phyloP scores from a whole-genome alignment of 2,329 filamentous ascomycete genomes.

The Colletotrichum filicis region DNA sequence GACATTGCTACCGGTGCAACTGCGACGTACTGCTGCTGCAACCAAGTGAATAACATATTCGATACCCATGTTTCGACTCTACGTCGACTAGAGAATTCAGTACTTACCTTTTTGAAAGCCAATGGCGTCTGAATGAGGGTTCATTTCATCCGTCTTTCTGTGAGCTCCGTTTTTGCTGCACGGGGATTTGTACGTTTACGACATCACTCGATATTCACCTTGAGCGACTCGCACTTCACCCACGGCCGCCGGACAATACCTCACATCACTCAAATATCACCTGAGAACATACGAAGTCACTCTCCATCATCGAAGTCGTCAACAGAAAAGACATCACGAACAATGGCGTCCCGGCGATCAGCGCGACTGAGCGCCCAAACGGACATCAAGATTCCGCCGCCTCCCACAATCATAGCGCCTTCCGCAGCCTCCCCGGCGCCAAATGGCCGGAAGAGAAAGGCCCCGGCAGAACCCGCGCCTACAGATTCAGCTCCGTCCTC shows the following conservation, averaged over 20 bases:
- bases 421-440: conserved; percentile 14
- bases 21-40: not conserved
- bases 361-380: conserved; percentile 52
- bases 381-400: conserved; percentile 32
- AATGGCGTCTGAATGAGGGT: conserved; percentile 12
- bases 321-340: not conserved
- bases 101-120: not conserved
- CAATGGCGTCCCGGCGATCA: conserved; percentile 47
- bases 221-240: not conserved
- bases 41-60: not conserved
- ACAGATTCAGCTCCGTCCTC: conserved; percentile 36
- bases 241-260: not conserved
- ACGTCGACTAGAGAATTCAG: not conserved
- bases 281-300: not conserved
- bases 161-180: not conserved
- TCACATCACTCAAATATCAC: not conserved
- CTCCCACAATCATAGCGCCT: conserved; percentile 36
- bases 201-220: not conserved
- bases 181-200: not conserved
- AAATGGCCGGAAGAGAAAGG: conserved; percentile 49
- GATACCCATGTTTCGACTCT: not conserved
- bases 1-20: not conserved
- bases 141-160: not conserved
- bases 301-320: not conserved
- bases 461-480: conserved; percentile 16